These are phyloP conservation scores for Dysphania ambrosioides DNA, from an alignment of 148 eudicot species.

Conservation along the genomic window DNA sequence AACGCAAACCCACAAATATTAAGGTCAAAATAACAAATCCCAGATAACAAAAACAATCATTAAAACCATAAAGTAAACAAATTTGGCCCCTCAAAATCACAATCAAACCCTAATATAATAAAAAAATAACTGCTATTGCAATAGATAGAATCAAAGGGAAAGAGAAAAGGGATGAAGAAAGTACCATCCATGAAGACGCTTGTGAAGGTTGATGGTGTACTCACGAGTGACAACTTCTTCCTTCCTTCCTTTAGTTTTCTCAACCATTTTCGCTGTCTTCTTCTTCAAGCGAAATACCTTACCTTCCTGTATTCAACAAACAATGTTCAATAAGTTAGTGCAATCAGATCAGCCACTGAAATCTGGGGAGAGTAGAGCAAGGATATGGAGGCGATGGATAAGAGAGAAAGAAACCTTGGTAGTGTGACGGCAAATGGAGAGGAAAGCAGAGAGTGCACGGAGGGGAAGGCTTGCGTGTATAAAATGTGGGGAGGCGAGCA, in stretches of 20 bases:
- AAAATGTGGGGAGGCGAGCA: neutral
- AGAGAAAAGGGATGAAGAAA: neutral
- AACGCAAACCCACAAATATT: no score
- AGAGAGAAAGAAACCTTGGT: constrained; percentile 14
- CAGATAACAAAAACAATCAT: neutral
- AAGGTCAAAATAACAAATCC: no score
- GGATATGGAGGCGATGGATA: neutral
- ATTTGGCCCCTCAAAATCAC: neutral
- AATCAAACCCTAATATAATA: neutral
- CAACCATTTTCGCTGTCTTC: constrained; percentile 36
- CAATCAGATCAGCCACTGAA: neutral
- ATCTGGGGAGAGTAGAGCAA: neutral
- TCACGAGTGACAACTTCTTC: constrained; percentile 52
- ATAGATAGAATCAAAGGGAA: no score
- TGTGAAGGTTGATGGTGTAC: constrained; percentile 52
- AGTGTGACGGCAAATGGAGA: constrained; percentile 17
- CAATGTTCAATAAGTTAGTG: neutral
- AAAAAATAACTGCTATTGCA: no score
- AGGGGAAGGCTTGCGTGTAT: neutral
- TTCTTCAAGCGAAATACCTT: constrained; percentile 1
- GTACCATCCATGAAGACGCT: constrained; percentile 50
- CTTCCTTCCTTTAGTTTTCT: constrained; percentile 41
- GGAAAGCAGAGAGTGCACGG: constrained; percentile 18
- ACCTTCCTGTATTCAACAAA: constrained; percentile 17
- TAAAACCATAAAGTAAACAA: neutral